These are phyloP conservation scores for Clarireedia homoeocarpa DNA, from an alignment of 2,329 filamentous ascomycete genomes.

Conservation along the genomic window DNA sequence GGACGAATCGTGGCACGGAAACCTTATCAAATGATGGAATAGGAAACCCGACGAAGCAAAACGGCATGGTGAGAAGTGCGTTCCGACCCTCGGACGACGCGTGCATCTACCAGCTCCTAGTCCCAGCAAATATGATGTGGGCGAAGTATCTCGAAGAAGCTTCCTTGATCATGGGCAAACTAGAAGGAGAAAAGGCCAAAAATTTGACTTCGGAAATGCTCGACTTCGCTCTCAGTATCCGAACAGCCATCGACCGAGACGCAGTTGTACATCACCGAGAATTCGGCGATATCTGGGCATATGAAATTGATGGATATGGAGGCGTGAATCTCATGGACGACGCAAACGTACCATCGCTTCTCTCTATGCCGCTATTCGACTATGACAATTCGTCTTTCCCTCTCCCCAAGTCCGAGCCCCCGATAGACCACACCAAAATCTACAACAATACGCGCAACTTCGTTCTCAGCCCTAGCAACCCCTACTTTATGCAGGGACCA, in stretches of 20 bases:
- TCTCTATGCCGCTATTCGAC: slow-evolving; percentile 56
- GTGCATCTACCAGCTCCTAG: slow-evolving; percentile 72
- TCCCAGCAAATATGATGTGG: slow-evolving; percentile 85
- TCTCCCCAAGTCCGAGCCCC: slow-evolving; percentile 14
- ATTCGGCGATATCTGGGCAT: slow-evolving; percentile 66
- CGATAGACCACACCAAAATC: slow-evolving; percentile 44
- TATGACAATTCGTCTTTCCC: slow-evolving; percentile 33
- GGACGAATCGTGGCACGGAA: slow-evolving; percentile 68
- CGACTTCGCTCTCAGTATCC: slow-evolving; percentile 53
- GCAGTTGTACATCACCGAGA: slow-evolving; percentile 57
- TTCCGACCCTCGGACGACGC: slow-evolving; percentile 89
- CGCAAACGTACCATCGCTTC: slow-evolving; percentile 61
- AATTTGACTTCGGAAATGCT: slow-evolving; percentile 49
- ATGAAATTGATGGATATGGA: slow-evolving; percentile 64
- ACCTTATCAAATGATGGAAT: slow-evolving; percentile 70
- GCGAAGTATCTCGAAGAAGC: slow-evolving; percentile 50
- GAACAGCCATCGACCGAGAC: slow-evolving; percentile 59
- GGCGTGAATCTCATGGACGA: slow-evolving; percentile 57
- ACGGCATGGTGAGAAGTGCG: slow-evolving; percentile 75
- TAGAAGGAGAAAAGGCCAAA: slow-evolving; percentile 35
- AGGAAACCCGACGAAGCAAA: slow-evolving; percentile 69
- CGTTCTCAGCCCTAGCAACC: slow-evolving; percentile 69
- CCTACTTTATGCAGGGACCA: slow-evolving; percentile 54
- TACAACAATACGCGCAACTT: slow-evolving; percentile 76
- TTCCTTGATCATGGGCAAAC: slow-evolving; percentile 42